A percentile compares a stretch with the other conserved stretches of the same genome.
These are phyloP conservation scores for Cercospora nicotianae DNA, from an alignment of 2,329 filamentous ascomycete species.

Conservation along the genomic window DNA sequence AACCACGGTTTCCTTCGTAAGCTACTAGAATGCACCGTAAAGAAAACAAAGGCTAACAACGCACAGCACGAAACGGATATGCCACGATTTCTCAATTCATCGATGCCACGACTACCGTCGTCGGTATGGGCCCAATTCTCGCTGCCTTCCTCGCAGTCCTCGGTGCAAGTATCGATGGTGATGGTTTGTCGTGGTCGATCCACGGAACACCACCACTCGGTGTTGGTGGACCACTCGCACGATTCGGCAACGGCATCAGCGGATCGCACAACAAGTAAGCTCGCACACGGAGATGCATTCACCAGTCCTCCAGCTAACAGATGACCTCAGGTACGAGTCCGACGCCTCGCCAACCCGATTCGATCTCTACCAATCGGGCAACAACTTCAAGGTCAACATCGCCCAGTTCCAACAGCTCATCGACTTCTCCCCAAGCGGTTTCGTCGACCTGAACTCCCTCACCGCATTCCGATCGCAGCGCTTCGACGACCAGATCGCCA, in stretches of 20 bases:
- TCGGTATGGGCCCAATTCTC: slow-evolving; percentile 40
- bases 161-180: slow-evolving; percentile 23
- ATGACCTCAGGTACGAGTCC: slow-evolving; percentile 33
- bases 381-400: slow-evolving; percentile 33
- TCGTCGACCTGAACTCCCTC: slow-evolving; percentile 24
- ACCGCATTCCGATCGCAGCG: slow-evolving; percentile 24
- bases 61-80: slow-evolving; percentile 31
- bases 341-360: slow-evolving; percentile 39
- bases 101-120: slow-evolving; percentile 32
- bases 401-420: slow-evolving; percentile 36
- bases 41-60: neutral
- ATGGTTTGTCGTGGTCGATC: slow-evolving; percentile 24
- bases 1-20: slow-evolving; percentile 22
- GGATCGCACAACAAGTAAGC: slow-evolving; percentile 37
- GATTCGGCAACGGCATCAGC: slow-evolving; percentile 23
- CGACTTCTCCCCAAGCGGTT: slow-evolving; percentile 25
- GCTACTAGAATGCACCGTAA: neutral
- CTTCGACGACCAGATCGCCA: slow-evolving; percentile 30
- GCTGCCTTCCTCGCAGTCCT: slow-evolving; percentile 27
- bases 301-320: neutral
- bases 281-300: neutral
- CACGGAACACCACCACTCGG: slow-evolving; percentile 22
- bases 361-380: slow-evolving; percentile 37
- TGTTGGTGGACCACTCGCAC: slow-evolving; percentile 16
- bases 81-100: slow-evolving; percentile 36